Evolutionary conservation across 768 basidiomycete species (phyloP).

Genomic region (Hygrophorus pudorinus): DNA sequence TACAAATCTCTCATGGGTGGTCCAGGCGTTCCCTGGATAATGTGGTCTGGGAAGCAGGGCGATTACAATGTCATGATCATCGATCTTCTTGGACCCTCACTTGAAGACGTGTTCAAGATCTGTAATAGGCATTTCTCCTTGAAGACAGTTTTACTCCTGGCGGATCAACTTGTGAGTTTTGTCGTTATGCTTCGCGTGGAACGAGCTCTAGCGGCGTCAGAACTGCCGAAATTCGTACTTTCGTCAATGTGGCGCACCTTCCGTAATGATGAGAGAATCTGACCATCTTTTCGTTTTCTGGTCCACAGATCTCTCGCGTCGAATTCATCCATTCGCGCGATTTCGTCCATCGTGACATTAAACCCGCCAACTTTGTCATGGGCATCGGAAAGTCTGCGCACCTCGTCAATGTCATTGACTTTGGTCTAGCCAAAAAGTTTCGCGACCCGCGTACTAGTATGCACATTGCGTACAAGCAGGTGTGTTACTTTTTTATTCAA

Average conservation of each 20-base stretch:
- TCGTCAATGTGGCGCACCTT: slow-evolving; percentile 6
- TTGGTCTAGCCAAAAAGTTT: slow-evolving; percentile 75
- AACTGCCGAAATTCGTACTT: slow-evolving; percentile 14
- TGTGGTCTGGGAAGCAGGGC: slow-evolving; percentile 86
- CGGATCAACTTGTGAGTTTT: slow-evolving; percentile 81
- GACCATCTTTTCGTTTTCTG: too few species aligned
- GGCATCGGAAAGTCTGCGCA: slow-evolving; percentile 47
- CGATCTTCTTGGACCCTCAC: slow-evolving; percentile 85
- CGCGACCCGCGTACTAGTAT: slow-evolving; percentile 52
- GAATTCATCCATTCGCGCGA: slow-evolving; percentile 95
- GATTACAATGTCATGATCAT: slow-evolving; percentile 98
- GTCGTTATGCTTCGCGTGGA: neutral
- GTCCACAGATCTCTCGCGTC: slow-evolving; percentile 75
- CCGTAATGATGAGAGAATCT: neutral
- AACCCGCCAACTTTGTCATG: slow-evolving; percentile 99
- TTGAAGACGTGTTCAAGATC: slow-evolving; percentile 81
- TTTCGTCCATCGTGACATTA: slow-evolving; percentile 94
- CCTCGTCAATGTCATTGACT: slow-evolving; percentile 88
- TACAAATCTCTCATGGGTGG: slow-evolving; percentile 89
- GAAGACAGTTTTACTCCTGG: slow-evolving; percentile 88
- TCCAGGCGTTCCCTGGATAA: slow-evolving; percentile 83
- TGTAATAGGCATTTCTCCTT: slow-evolving; percentile 89
- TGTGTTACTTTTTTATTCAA: too few species aligned
- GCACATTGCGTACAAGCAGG: slow-evolving; percentile 63
- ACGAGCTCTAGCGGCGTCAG: neutral